Conservation (phyloP, 2,329 filamentous ascomycete genomes). For the Hypoxylon sp. region DNA sequence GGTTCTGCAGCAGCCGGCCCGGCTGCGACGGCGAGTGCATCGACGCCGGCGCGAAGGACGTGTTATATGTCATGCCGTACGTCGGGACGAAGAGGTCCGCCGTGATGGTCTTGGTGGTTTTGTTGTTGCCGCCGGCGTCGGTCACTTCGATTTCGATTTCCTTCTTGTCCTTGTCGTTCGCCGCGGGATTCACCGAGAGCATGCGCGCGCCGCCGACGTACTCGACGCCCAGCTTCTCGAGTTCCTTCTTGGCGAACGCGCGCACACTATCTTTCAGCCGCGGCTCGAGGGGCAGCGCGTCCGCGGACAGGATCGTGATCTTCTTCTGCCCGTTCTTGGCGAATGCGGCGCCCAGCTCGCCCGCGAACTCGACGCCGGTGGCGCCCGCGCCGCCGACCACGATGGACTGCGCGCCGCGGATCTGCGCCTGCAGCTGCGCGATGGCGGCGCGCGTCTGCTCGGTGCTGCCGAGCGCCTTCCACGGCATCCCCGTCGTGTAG, state of each 20-base stretch:
- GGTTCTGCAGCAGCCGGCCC: constrained; percentile 55
- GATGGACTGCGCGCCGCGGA: constrained; percentile 60
- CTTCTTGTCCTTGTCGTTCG: constrained; percentile 10
- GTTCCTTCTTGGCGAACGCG: constrained; percentile 53
- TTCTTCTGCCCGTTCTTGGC: constrained; percentile 56
- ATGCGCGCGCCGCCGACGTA: constrained; percentile 57
- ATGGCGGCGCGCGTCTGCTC: constrained; percentile 57
- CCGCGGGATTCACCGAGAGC: constrained; percentile 22
- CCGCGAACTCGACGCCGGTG: constrained; percentile 64
- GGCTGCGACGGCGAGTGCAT: constrained; percentile 51
- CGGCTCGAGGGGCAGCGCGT: constrained; percentile 54
- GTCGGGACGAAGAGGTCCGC: constrained; percentile 62
- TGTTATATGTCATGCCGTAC: constrained; percentile 60
- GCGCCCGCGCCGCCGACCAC: constrained; percentile 64
- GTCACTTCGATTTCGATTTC: constrained; percentile 36
- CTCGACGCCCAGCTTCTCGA: constrained; percentile 59
- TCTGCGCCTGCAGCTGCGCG: constrained; percentile 51
- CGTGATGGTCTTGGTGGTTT: constrained; percentile 52
- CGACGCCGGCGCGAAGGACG: constrained; percentile 54
- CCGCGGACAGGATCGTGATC: constrained; percentile 58
- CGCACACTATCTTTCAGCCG: constrained; percentile 54
- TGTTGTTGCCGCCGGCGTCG: constrained; percentile 47
- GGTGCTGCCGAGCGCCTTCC: constrained; percentile 54
- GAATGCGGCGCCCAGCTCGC: constrained; percentile 64
- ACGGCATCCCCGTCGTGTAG: constrained; percentile 59